A percentile compares a stretch with the other conserved stretches of the same genome.
Evolutionary conservation across 129 eudicot genomes (phyloP).

Genomic region (Heracleum sosnowskyi): DNA sequence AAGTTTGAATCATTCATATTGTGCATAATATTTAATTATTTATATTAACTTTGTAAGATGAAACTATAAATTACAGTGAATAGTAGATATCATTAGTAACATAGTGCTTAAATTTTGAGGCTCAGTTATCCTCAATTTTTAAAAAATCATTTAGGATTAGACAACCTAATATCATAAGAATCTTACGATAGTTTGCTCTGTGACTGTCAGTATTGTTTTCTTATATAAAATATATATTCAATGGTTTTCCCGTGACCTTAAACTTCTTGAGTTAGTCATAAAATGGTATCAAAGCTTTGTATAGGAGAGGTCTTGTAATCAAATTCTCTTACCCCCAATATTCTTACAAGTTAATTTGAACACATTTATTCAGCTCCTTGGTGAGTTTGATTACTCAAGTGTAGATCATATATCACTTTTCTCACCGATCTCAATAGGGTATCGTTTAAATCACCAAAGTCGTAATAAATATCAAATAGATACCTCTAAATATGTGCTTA

Average conservation of each 20-base stretch:
- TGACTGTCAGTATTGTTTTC: background rate
- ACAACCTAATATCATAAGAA: background rate
- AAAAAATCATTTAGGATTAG: background rate
- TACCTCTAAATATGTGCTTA: too few species aligned
- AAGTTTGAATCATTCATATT: background rate
- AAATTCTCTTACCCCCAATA: background rate
- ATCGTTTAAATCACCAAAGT: too few species aligned
- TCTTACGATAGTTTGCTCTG: background rate
- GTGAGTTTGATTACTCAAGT: too few species aligned
- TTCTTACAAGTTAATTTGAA: background rate
- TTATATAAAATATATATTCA: background rate
- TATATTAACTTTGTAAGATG: background rate
- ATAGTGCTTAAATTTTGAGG: background rate
- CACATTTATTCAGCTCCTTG: background rate
- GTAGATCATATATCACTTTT: too few species aligned
- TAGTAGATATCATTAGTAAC: background rate
- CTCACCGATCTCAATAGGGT: too few species aligned
- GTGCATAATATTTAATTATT: background rate
- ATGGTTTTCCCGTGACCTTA: background rate
- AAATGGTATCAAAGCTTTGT: background rate
- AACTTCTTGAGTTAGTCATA: background rate
- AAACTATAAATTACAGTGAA: background rate
- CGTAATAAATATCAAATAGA: too few species aligned
- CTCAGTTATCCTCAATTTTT: background rate
- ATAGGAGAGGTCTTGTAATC: background rate